A percentile compares a stretch with the other conserved stretches of the same genome.
phyloP scores from a whole-genome alignment of 2,329 filamentous ascomycete species.

The Penicillium brasilianum region DNA sequence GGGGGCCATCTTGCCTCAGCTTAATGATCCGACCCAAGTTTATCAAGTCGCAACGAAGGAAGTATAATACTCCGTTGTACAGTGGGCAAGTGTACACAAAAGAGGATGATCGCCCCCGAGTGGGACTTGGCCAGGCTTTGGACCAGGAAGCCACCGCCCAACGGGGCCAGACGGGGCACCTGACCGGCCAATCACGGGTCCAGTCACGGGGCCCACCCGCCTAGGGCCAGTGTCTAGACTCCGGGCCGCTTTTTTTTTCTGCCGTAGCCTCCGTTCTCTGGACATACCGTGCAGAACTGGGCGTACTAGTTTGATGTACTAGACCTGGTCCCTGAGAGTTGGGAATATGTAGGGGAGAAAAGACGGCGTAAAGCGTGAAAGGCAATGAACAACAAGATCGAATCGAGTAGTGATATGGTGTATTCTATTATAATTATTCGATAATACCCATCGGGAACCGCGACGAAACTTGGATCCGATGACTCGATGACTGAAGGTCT shows the following conservation, averaged over 20 bases:
- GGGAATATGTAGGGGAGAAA: neutral
- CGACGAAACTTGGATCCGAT: constrained; percentile 22
- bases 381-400: no score
- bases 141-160: neutral
- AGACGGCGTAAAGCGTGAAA: no score
- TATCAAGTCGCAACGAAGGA: neutral
- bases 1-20: neutral
- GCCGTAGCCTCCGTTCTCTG: neutral
- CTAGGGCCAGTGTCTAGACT: neutral
- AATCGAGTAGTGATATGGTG: neutral
- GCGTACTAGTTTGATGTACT: neutral
- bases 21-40: neutral
- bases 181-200: neutral
- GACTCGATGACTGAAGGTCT: constrained; percentile 35
- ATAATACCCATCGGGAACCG: neutral
- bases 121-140: constrained; percentile 2
- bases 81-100: neutral
- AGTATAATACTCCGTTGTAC: neutral
- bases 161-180: neutral
- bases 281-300: neutral
- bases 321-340: neutral
- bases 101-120: constrained; percentile 3
- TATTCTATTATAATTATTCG: neutral
- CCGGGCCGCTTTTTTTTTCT: neutral
- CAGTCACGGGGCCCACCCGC: neutral